phyloP scores from a whole-genome alignment of 768 basidiomycete species.

The Tulasnella sp. region DNA sequence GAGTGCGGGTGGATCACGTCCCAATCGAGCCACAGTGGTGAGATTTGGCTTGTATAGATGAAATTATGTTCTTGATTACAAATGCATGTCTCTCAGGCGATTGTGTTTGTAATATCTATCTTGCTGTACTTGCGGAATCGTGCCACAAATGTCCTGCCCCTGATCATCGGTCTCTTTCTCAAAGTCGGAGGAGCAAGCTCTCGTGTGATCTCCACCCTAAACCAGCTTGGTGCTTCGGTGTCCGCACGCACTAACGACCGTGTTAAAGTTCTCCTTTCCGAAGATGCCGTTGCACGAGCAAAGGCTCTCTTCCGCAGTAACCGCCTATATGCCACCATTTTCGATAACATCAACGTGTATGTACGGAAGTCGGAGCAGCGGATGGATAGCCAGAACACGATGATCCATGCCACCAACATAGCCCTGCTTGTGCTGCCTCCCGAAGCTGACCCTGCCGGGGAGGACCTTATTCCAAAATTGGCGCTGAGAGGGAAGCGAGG shows the following conservation, averaged over 20 bases:
- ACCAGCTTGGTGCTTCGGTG: constrained; percentile 35
- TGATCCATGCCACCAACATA: constrained; percentile 36
- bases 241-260: constrained; percentile 35
- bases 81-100: no score
- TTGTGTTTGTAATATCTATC: no score
- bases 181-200: constrained; percentile 36
- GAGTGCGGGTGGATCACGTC: no score
- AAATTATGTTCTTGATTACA: no score
- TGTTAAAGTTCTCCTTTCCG: constrained; percentile 34
- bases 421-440: constrained; percentile 28
- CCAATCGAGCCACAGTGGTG: no score
- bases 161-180: constrained; percentile 37
- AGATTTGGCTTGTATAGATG: no score
- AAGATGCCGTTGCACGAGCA: constrained; percentile 33
- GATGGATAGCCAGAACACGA: constrained; percentile 34
- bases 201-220: constrained; percentile 35
- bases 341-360: constrained; percentile 40
- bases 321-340: constrained; percentile 32
- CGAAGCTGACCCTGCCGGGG: not conserved
- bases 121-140: no score
- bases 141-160: constrained; percentile 35
- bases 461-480: not conserved
- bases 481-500: no score
- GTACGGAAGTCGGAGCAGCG: constrained; percentile 37
- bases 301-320: constrained; percentile 32